These are phyloP conservation scores for Creolimax fragrantissima DNA, from an alignment of 78 protist species.

Conservation along the genomic window DNA sequence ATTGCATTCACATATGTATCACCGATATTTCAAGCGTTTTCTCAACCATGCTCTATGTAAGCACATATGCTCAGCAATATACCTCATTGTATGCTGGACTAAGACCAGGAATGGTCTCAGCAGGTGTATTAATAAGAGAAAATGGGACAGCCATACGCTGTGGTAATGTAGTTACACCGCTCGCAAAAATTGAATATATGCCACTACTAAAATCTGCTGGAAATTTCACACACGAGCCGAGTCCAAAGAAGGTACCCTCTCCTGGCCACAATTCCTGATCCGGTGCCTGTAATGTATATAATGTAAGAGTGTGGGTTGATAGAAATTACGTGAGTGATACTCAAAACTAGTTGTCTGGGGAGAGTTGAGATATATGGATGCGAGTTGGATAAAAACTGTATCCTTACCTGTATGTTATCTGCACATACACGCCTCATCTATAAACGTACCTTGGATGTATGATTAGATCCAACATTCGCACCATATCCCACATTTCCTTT, in stretches of 20 bases:
- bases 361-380: no score
- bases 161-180: slow-evolving; percentile 11
- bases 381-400: no score
- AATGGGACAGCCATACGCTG: neutral
- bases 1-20: no score
- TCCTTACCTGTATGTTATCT: no score
- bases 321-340: no score
- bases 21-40: no score
- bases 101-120: neutral
- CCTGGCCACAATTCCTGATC: neutral
- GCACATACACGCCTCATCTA: no score
- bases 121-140: neutral
- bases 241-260: slow-evolving; percentile 16
- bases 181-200: neutral
- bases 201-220: slow-evolving; percentile 10
- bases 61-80: no score
- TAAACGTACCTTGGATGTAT: neutral
- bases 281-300: slow-evolving; percentile 8
- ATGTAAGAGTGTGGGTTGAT: no score
- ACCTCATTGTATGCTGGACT: slow-evolving; percentile 3
- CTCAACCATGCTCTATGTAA: no score
- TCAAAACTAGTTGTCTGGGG: no score
- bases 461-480: neutral
- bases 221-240: slow-evolving; percentile 11
- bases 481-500: slow-evolving; percentile 15